Percentiles rank a stretch among this genome's conserved stretches.
These are phyloP conservation scores for Antitrichia curtipendula DNA, from an alignment of 225 moss, liverwort and hornwort genomes.

Conservation along the genomic window DNA sequence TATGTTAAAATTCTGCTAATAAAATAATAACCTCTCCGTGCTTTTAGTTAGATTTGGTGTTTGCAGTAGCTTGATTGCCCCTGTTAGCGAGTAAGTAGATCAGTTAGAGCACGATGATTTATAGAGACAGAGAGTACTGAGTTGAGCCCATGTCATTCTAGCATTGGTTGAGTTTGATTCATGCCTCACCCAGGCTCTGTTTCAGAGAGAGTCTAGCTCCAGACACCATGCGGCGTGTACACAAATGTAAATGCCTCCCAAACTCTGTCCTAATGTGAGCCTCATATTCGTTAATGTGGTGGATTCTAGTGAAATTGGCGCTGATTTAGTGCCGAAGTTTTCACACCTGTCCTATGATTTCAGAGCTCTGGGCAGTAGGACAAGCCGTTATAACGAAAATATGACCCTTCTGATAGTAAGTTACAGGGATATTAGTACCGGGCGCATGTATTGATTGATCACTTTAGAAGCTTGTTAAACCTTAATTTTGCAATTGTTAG, in stretches of 20 bases:
- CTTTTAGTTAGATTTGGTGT: background rate
- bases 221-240: background rate
- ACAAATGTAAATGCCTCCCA: background rate
- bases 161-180: background rate
- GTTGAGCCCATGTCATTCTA: background rate
- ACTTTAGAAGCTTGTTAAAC: background rate
- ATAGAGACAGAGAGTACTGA: background rate
- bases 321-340: background rate
- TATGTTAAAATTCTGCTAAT: background rate
- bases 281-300: background rate
- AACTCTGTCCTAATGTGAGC: background rate
- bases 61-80: background rate
- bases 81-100: background rate
- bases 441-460: background rate
- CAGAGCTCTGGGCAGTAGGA: no score
- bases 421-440: background rate
- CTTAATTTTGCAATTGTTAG: background rate
- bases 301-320: background rate
- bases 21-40: background rate
- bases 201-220: background rate
- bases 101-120: background rate
- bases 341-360: background rate
- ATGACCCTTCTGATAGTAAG: background rate
- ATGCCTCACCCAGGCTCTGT: background rate
- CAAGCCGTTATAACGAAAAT: background rate